Evolutionary conservation across 2,329 filamentous ascomycete species (phyloP).

Genomic region (Ophiostoma australiae): DNA sequence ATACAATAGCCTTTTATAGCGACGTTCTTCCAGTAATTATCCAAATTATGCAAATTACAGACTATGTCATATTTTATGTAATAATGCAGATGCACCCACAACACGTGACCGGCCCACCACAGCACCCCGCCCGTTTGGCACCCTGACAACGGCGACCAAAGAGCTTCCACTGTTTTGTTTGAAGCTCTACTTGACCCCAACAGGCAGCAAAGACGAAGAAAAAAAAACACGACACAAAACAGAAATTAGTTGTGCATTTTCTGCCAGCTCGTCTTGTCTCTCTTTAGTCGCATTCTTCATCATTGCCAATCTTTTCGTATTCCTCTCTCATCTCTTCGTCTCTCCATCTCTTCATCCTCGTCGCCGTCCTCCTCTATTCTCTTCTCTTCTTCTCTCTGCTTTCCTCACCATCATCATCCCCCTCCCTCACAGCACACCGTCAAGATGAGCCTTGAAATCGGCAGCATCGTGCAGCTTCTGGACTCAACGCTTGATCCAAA

Average conservation of each 20-base stretch:
- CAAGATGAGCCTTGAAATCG: slow-evolving; percentile 55
- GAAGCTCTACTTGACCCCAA: slow-evolving; percentile 15
- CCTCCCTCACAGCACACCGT: slow-evolving; percentile 17
- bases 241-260: not conserved
- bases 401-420: not conserved
- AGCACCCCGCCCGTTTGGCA: slow-evolving; percentile 21
- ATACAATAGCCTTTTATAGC: not conserved
- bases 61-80: not conserved
- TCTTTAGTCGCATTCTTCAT: not conserved
- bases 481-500: slow-evolving; percentile 83
- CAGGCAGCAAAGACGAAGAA: not conserved
- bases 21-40: not conserved
- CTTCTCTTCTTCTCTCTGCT: not conserved
- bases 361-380: not conserved
- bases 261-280: not conserved
- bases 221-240: slow-evolving; percentile 19
- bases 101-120: slow-evolving; percentile 23
- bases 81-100: not conserved
- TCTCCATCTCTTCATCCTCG: not conserved
- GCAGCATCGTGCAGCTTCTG: slow-evolving; percentile 71
- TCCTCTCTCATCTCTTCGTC: not conserved
- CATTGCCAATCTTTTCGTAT: not conserved
- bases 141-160: slow-evolving; percentile 23
- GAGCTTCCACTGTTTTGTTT: slow-evolving; percentile 24
- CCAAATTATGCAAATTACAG: not conserved